Conservation (phyloP, 1,139 yeast genomes). For the Suhomyces bokatorum region DNA sequence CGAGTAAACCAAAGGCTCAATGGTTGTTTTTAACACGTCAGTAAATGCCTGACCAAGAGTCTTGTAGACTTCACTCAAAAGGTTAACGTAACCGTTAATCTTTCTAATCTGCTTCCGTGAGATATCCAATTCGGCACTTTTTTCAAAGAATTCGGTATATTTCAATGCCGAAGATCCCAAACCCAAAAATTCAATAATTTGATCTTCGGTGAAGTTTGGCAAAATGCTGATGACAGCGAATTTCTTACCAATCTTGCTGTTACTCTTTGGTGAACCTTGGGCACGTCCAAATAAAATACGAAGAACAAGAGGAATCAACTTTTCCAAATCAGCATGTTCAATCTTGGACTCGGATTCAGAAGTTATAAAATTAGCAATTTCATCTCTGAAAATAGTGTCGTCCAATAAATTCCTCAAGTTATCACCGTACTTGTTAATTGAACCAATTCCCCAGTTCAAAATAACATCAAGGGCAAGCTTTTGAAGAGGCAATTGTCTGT, state of each 20-base stretch:
- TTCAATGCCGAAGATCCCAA: conserved; percentile 62
- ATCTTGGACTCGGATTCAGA: conserved; percentile 52
- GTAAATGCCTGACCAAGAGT: conserved; percentile 63
- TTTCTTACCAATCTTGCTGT: conserved; percentile 71
- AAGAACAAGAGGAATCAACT: conserved; percentile 69
- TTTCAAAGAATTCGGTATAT: conserved; percentile 37
- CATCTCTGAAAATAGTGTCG: conserved; percentile 84
- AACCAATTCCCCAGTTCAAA: conserved; percentile 62
- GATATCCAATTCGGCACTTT: conserved; percentile 16
- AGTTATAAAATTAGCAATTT: conserved; percentile 63
- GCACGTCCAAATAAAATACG: conserved; percentile 87
- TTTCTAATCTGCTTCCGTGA: conserved; percentile 44
- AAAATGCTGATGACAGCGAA: conserved; percentile 73
- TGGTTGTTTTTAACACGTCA: conserved; percentile 49
- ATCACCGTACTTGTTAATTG: conserved; percentile 67
- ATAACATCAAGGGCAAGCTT: conserved; percentile 70
- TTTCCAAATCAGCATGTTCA: conserved; percentile 58
- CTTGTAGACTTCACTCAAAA: conserved; percentile 62
- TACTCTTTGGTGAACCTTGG: conserved; percentile 58
- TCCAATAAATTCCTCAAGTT: conserved; percentile 75
- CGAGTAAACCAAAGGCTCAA: conserved; percentile 62
- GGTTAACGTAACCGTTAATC: conserved; percentile 69
- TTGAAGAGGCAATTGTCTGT: conserved; percentile 64
- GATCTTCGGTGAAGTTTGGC: conserved; percentile 57
- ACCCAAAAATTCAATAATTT: conserved; percentile 58